phyloP scores from a whole-genome alignment of 495 filamentous ascomycete species.

The Lasiosphaeria ovina region DNA sequence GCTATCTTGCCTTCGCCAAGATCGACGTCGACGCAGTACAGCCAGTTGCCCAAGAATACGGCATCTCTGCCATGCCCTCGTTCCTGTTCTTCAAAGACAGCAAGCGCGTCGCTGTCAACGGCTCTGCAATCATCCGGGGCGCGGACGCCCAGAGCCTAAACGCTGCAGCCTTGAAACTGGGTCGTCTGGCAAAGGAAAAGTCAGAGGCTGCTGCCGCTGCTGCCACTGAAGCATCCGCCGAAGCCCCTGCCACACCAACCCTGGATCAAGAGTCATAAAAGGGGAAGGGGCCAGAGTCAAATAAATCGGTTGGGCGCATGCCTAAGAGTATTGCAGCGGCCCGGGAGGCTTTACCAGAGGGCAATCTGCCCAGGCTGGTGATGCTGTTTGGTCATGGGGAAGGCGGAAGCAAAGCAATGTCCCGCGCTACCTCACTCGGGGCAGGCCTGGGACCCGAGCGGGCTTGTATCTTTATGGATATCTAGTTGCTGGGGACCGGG shows the following conservation, averaged over 20 bases:
- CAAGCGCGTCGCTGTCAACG: constrained; percentile 66
- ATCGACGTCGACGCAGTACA: constrained; percentile 56
- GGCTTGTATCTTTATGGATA: no score
- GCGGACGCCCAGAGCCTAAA: constrained; percentile 24
- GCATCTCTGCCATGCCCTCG: constrained; percentile 69
- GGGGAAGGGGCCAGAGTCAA: constrained; percentile 1
- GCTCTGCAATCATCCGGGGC: constrained; percentile 35
- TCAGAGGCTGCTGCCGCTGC: constrained; percentile 22
- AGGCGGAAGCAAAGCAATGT: no score
- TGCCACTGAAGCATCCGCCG: no score
- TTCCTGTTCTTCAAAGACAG: constrained; percentile 86
- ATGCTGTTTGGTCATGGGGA: no score
- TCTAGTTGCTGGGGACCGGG: no score
- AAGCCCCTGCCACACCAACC: no score
- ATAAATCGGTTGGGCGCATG: not conserved
- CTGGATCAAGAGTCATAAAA: no score
- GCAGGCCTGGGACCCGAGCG: no score
- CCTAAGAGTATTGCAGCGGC: no score
- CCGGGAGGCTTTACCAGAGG: no score
- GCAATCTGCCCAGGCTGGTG: no score
- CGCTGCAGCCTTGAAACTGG: constrained; percentile 29
- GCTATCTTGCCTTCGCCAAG: constrained; percentile 56
- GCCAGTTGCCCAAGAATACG: constrained; percentile 48
- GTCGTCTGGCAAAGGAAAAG: constrained; percentile 29
- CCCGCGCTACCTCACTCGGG: no score